Percentiles rank a stretch among this genome's conserved stretches.
Evolutionary conservation across 345 rosid genomes (phyloP).

Genomic region (Acer yangbiense): DNA sequence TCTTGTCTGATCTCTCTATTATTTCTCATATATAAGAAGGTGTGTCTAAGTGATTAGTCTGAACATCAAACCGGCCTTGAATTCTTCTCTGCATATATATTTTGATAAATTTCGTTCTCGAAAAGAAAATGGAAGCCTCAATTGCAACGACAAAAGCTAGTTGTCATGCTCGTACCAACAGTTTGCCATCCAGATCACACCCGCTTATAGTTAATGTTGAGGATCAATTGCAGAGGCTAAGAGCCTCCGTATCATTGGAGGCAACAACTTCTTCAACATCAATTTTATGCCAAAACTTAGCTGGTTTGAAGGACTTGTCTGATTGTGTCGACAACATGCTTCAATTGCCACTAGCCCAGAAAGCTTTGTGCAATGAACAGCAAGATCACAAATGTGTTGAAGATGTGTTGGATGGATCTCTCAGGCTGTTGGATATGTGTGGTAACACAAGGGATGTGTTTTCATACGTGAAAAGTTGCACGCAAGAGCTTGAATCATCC

Average conservation of each 20-base stretch:
- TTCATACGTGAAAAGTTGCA: slow-evolving; percentile 14
- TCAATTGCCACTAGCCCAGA: slow-evolving; percentile 18
- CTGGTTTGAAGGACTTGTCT: slow-evolving; percentile 20
- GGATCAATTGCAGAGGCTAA: slow-evolving; percentile 25
- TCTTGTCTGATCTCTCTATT: too few relatives aligned
- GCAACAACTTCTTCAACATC: slow-evolving; percentile 6
- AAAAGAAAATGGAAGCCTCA: background rate
- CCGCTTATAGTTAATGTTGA: slow-evolving; percentile 23
- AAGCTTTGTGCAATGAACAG: slow-evolving; percentile 11
- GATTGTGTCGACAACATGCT: slow-evolving; percentile 19
- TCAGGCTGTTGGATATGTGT: slow-evolving; percentile 29
- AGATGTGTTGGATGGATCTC: slow-evolving; percentile 20
- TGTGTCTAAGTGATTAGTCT: background rate
- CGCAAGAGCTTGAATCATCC: slow-evolving; percentile 24
- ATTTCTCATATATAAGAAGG: background rate
- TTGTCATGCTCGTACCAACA: slow-evolving; percentile 31
- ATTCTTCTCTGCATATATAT: background rate
- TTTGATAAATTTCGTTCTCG: background rate
- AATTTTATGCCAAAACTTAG: slow-evolving; percentile 10
- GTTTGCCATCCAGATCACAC: slow-evolving; percentile 35
- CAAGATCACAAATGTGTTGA: slow-evolving; percentile 11
- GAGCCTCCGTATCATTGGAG: slow-evolving; percentile 20
- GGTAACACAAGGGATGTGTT: slow-evolving; percentile 20
- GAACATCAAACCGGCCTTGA: background rate
- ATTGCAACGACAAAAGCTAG: slow-evolving; percentile 15